Conservation (phyloP, 371 early-diverging fungal species). For the Mucor piriformis region DNA sequence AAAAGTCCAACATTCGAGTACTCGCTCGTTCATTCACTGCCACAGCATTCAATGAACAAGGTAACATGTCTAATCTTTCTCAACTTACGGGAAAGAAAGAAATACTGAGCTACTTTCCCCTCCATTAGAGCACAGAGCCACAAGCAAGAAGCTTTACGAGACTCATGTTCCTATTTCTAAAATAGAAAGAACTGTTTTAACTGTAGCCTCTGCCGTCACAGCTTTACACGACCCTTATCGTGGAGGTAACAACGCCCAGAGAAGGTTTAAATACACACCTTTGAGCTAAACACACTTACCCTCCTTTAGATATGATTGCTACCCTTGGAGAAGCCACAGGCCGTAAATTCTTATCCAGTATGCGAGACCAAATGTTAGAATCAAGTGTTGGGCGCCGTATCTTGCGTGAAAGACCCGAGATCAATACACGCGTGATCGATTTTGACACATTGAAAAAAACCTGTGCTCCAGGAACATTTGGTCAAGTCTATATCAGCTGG, state of each 20-base stretch:
- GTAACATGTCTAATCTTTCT: background rate
- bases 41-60: background rate
- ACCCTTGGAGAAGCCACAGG: slow-evolving; percentile 92
- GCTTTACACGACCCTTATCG: slow-evolving; percentile 79
- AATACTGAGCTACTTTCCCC: background rate
- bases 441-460: slow-evolving; percentile 64
- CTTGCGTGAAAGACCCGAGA: slow-evolving; percentile 77
- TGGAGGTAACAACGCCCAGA: no score
- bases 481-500: slow-evolving; percentile 81
- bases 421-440: slow-evolving; percentile 69
- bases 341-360: slow-evolving; percentile 56
- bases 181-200: slow-evolving; percentile 62
- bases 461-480: slow-evolving; percentile 79
- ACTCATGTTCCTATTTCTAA: slow-evolving; percentile 60
- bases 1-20: background rate
- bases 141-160: slow-evolving; percentile 45
- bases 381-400: slow-evolving; percentile 81
- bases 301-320: slow-evolving; percentile 94
- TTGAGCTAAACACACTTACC: no score
- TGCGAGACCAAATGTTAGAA: slow-evolving; percentile 82
- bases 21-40: slow-evolving; percentile 5
- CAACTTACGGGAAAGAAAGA: background rate
- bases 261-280: no score
- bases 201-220: slow-evolving; percentile 78
- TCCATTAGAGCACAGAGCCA: background rate